Conservation (phyloP, 2,329 filamentous ascomycete genomes). For the Penicillium brevicompactum region DNA sequence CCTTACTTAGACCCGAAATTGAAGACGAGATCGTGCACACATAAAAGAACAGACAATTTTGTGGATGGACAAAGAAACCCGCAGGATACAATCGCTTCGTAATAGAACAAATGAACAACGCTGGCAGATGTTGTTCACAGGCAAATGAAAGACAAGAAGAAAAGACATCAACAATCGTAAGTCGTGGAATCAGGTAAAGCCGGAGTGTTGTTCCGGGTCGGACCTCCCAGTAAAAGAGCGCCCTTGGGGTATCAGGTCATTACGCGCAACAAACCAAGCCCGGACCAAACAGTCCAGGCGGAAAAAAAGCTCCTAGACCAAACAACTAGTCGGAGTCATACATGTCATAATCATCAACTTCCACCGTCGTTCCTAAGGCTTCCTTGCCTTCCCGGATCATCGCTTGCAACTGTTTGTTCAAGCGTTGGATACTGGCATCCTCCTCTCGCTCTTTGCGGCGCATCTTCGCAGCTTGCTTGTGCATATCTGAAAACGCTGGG, state of each 20-base stretch:
- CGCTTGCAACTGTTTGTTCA: conserved; percentile 76
- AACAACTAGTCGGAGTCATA: conserved; percentile 32
- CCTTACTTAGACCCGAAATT: neutral
- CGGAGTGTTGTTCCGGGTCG: conserved; percentile 3
- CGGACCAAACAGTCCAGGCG: neutral
- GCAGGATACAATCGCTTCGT: neutral
- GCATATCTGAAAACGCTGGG: conserved; percentile 61
- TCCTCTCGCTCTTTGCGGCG: conserved; percentile 74
- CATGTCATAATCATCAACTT: conserved; percentile 57
- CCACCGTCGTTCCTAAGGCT: conserved; percentile 74
- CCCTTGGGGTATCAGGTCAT: conserved; percentile 26
- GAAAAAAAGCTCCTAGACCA: neutral
- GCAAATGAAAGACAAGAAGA: neutral
- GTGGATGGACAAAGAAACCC: neutral
- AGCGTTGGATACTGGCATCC: conserved; percentile 75
- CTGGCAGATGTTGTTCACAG: neutral
- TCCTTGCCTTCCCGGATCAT: conserved; percentile 90
- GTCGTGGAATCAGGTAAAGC: conserved; percentile 17
- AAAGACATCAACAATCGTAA: conserved; percentile 22
- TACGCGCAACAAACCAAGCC: conserved; percentile 13
- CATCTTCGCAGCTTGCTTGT: conserved; percentile 70
- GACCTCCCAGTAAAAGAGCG: conserved; percentile 13
- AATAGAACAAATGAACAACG: conserved; percentile 1
- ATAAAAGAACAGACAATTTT: neutral
- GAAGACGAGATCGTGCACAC: neutral